Evolutionary conservation across 1,139 yeast species (phyloP).

Genomic region (Hyphopichia fennica): DNA sequence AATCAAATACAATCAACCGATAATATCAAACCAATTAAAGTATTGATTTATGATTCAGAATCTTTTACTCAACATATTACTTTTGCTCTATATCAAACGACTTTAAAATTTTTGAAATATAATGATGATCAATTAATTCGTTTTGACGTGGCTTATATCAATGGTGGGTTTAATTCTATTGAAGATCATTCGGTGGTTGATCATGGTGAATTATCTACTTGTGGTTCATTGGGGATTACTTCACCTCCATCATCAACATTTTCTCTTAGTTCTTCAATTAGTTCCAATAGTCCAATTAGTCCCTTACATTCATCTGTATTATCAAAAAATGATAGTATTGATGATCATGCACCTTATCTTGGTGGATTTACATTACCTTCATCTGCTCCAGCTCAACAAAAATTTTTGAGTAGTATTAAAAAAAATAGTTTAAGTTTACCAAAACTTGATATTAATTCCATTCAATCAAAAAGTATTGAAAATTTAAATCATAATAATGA

Average conservation of each 20-base stretch:
- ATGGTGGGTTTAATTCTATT: conserved; percentile 34
- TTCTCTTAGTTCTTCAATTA: conserved; percentile 12
- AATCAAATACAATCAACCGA: conserved; percentile 11
- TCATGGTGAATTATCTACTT: conserved; percentile 2
- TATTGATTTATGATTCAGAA: conserved; percentile 54
- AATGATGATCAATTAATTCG: conserved; percentile 16
- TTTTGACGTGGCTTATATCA: conserved; percentile 32
- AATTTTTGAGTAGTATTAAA: conserved; percentile 32
- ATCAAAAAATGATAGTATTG: not conserved
- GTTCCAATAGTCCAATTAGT: conserved; percentile 13
- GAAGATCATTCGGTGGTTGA: conserved; percentile 7
- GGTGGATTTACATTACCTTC: conserved; percentile 40
- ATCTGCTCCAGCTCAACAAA: conserved; percentile 30
- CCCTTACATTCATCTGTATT: not conserved
- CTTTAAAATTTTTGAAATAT: conserved; percentile 35
- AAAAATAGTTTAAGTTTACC: conserved; percentile 20
- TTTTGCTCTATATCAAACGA: conserved; percentile 40
- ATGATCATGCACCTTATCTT: conserved; percentile 9
- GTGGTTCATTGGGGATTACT: conserved; percentile 2
- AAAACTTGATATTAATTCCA: conserved; percentile 13
- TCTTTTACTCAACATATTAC: conserved; percentile 29
- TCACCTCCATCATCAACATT: conserved; percentile 8
- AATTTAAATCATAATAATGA: conserved; percentile 24
- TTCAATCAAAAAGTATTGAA: not conserved
- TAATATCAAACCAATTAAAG: conserved; percentile 12